Conservation (phyloP, 768 basidiomycete species). For the Leccinum boreale region DNA sequence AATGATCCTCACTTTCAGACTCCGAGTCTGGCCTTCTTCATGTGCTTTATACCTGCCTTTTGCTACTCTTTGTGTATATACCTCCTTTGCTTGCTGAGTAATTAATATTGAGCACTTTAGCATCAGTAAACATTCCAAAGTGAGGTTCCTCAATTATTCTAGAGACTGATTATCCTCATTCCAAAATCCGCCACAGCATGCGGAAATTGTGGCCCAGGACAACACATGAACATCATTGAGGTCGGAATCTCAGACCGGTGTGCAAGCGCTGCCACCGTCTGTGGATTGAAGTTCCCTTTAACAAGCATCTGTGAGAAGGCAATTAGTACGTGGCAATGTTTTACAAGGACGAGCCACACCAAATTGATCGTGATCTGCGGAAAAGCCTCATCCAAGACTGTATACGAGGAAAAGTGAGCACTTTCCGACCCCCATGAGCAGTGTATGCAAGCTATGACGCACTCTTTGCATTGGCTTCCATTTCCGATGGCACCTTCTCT, state of each 20-base stretch:
- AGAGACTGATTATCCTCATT: slow-evolving; percentile 43
- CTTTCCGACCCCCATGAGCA: neutral
- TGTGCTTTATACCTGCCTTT: no score
- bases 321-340: neutral
- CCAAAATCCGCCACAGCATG: slow-evolving; percentile 48
- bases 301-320: slow-evolving; percentile 40
- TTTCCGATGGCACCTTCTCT: slow-evolving; percentile 59
- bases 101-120: no score
- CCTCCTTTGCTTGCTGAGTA: no score
- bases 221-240: slow-evolving; percentile 61
- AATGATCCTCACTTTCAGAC: no score
- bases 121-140: no score
- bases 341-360: slow-evolving; percentile 25
- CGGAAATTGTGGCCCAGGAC: slow-evolving; percentile 46
- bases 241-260: slow-evolving; percentile 47
- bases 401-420: neutral
- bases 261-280: slow-evolving; percentile 47
- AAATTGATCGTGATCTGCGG: slow-evolving; percentile 63
- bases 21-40: no score
- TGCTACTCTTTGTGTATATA: no score
- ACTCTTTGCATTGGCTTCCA: slow-evolving; percentile 72
- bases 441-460: slow-evolving; percentile 11
- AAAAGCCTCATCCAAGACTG: slow-evolving; percentile 61
- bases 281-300: slow-evolving; percentile 41
- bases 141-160: neutral